Conservation (phyloP, 768 basidiomycete genomes). For the Suillus bovinus region DNA sequence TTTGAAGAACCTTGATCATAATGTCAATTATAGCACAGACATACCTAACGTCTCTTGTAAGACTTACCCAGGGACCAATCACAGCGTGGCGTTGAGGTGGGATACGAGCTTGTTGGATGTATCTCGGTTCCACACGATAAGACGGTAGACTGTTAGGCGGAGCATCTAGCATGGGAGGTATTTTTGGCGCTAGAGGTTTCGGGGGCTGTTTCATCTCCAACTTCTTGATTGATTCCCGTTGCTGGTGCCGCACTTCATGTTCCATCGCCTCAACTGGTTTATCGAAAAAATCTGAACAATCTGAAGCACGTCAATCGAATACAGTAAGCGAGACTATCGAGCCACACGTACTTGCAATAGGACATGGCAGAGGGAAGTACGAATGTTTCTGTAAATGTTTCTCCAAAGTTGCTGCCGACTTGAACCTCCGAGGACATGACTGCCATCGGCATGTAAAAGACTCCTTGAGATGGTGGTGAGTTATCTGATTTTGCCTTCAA, state of each 20-base stretch:
- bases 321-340: not conserved
- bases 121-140: constrained; percentile 48
- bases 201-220: constrained; percentile 30
- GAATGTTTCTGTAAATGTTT: constrained; percentile 56
- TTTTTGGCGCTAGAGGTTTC: constrained; percentile 34
- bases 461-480: constrained; percentile 27
- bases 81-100: constrained; percentile 49
- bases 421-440: constrained; percentile 48
- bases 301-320: constrained; percentile 34
- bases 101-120: constrained; percentile 46
- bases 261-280: constrained; percentile 50
- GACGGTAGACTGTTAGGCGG: constrained; percentile 49
- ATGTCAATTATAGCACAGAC: constrained; percentile 4
- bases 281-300: constrained; percentile 51
- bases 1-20: constrained; percentile 43
- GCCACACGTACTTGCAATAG: constrained; percentile 41
- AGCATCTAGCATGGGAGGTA: constrained; percentile 33
- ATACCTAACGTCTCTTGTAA: constrained; percentile 5
- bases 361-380: constrained; percentile 29
- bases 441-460: constrained; percentile 56
- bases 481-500: constrained; percentile 4
- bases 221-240: constrained; percentile 16
- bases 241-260: constrained; percentile 42
- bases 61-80: constrained; percentile 56
- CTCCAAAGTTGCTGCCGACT: constrained; percentile 35